phyloP scores from a whole-genome alignment of 257 asterid genomes.

The Lycium barbarum region DNA sequence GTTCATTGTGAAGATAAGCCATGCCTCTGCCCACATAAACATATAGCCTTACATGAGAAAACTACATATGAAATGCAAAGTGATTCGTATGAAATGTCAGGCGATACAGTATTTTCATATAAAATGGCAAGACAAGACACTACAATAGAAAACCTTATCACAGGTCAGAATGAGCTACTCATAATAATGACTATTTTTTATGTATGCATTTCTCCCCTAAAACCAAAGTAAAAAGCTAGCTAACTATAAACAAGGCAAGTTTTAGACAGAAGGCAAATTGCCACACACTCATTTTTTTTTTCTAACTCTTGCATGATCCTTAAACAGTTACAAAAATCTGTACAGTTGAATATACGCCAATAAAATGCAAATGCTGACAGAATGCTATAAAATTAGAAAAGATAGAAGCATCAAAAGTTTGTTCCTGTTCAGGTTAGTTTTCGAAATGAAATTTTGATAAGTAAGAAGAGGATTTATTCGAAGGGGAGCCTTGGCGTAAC shows the following conservation, averaged over 20 bases:
- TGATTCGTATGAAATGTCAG: neutral
- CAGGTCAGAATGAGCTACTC: neutral
- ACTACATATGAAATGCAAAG: neutral
- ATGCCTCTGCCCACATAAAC: slow-evolving; percentile 70
- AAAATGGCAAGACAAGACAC: neutral
- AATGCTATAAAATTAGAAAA: neutral
- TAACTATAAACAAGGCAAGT: too few relatives aligned
- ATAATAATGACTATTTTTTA: neutral
- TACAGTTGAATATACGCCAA: neutral
- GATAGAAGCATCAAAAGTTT: neutral
- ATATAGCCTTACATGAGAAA: slow-evolving; percentile 17
- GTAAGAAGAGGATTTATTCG: neutral
- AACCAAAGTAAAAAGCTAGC: too few relatives aligned
- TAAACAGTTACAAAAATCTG: neutral
- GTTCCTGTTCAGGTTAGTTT: slow-evolving; percentile 6
- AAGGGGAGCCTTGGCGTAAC: too few relatives aligned
- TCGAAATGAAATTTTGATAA: neutral
- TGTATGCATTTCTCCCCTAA: too few relatives aligned
- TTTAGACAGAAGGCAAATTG: neutral
- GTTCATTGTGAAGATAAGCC: slow-evolving; percentile 97
- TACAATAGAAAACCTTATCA: neutral
- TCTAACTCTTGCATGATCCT: neutral
- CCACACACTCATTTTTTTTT: neutral
- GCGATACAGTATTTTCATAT: neutral
- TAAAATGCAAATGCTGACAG: neutral